These are phyloP conservation scores for Plasmodium vinckei DNA, from an alignment of 169 alveolate species.

Conservation along the genomic window DNA sequence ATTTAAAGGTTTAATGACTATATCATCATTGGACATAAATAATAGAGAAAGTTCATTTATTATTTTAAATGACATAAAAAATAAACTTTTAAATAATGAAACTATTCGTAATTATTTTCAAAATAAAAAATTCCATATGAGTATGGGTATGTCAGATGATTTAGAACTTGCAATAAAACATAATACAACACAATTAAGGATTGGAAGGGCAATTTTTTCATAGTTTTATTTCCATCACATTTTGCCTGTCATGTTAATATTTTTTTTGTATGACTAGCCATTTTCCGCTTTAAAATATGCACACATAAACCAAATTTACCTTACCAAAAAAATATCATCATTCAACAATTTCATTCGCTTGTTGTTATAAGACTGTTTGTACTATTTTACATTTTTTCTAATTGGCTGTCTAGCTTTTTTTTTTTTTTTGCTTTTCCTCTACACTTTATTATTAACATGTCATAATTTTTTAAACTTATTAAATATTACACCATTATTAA, in stretches of 20 bases:
- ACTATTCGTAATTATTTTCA: slow-evolving; percentile 73
- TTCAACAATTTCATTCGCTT: too few species aligned
- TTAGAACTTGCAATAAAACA: slow-evolving; percentile 91
- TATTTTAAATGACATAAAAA: slow-evolving; percentile 82
- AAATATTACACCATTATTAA: too few species aligned
- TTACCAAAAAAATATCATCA: neutral
- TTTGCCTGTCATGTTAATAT: neutral
- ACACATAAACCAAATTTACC: neutral
- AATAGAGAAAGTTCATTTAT: slow-evolving; percentile 75
- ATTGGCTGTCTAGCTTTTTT: neutral
- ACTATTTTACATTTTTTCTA: too few species aligned
- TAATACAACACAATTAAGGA: slow-evolving; percentile 93
- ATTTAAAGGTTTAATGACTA: slow-evolving; percentile 95
- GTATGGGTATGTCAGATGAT: slow-evolving; percentile 96
- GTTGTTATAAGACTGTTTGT: too few species aligned
- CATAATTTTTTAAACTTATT: too few species aligned
- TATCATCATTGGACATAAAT: slow-evolving; percentile 84
- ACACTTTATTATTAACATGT: too few species aligned
- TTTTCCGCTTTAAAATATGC: slow-evolving; percentile 1
- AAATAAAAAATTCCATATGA: slow-evolving; percentile 81
- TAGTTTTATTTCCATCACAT: slow-evolving; percentile 7
- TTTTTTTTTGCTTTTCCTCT: neutral
- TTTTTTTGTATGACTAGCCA: slow-evolving; percentile 12
- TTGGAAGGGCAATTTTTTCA: slow-evolving; percentile 92
- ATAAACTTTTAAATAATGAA: slow-evolving; percentile 78